Percentiles rank a stretch among this genome's conserved stretches.
These are phyloP conservation scores for Neopestalotiopsis sp. DNA, from an alignment of 2,329 filamentous ascomycete genomes.

Conservation along the genomic window DNA sequence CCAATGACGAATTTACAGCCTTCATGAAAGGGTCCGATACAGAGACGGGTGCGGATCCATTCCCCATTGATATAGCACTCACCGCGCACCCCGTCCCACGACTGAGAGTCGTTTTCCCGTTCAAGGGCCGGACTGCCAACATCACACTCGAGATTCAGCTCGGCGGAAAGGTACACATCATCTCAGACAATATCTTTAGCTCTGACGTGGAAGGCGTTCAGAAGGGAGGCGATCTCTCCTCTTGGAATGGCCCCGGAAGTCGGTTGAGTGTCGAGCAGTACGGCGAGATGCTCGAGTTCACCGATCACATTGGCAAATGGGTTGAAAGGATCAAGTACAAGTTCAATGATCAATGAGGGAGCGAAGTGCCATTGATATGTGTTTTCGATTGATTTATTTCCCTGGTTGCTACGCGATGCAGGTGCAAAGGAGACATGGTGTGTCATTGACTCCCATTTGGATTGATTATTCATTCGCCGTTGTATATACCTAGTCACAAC, in stretches of 20 bases:
- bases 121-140: constrained; percentile 53
- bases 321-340: constrained; percentile 32
- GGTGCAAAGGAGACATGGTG: not conserved
- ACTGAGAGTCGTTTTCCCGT: constrained; percentile 61
- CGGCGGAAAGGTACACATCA: constrained; percentile 64
- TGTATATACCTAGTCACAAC: not conserved
- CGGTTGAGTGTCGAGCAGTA: constrained; percentile 48
- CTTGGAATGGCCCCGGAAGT: constrained; percentile 32
- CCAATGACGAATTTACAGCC: constrained; percentile 27
- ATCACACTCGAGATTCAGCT: constrained; percentile 64
- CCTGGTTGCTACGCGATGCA: not conserved
- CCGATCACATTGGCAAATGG: constrained; percentile 60
- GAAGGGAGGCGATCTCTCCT: constrained; percentile 26
- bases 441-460: not conserved
- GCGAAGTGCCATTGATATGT: not conserved
- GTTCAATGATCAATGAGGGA: constrained; percentile 25
- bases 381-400: not conserved
- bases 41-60: constrained; percentile 21
- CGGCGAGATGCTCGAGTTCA: constrained; percentile 51
- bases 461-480: not conserved
- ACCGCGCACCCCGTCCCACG: constrained; percentile 55
- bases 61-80: constrained; percentile 59
- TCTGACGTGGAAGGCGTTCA: constrained; percentile 25
- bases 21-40: constrained; percentile 22
- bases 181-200: constrained; percentile 60